Conservation (phyloP, 768 basidiomycete genomes). For the Mycena metata region DNA sequence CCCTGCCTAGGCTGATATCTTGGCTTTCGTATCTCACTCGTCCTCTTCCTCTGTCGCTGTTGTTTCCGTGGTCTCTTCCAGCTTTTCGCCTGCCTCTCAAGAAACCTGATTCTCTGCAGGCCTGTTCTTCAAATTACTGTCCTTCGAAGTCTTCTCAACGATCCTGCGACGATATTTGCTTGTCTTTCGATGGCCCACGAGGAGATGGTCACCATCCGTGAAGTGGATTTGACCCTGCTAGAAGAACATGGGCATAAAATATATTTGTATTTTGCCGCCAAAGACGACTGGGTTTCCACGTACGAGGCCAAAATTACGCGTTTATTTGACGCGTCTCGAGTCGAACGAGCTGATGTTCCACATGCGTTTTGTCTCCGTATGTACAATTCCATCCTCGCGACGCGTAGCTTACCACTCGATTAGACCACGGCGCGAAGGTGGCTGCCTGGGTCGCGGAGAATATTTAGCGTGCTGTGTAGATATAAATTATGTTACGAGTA, state of each 20-base stretch:
- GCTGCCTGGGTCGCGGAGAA: slow-evolving; percentile 50
- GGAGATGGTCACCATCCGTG: slow-evolving; percentile 74
- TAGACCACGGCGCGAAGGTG: slow-evolving; percentile 67
- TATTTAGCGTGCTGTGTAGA: too few relatives aligned
- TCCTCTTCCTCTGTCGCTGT: slow-evolving; percentile 56
- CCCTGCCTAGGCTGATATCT: slow-evolving; percentile 59
- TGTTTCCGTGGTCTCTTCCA: slow-evolving; percentile 58
- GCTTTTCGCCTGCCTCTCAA: neutral
- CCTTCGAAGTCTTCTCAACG: slow-evolving; percentile 63
- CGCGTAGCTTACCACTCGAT: neutral
- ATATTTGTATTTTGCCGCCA: slow-evolving; percentile 70
- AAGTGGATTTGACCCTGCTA: slow-evolving; percentile 63
- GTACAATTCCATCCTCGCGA: slow-evolving; percentile 41
- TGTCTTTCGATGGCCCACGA: slow-evolving; percentile 73
- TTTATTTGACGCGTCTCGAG: slow-evolving; percentile 45
- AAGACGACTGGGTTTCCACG: slow-evolving; percentile 79
- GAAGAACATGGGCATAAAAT: slow-evolving; percentile 53
- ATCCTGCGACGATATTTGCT: slow-evolving; percentile 65
- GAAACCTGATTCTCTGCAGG: slow-evolving; percentile 36
- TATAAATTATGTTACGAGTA: too few relatives aligned
- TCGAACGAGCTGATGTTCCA: slow-evolving; percentile 63
- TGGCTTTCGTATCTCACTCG: slow-evolving; percentile 60
- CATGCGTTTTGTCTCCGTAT: slow-evolving; percentile 84
- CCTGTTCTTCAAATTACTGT: slow-evolving; percentile 61
- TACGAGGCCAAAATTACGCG: slow-evolving; percentile 61